phyloP scores from a whole-genome alignment of 257 asterid genomes.

The Scutellaria barbata region DNA sequence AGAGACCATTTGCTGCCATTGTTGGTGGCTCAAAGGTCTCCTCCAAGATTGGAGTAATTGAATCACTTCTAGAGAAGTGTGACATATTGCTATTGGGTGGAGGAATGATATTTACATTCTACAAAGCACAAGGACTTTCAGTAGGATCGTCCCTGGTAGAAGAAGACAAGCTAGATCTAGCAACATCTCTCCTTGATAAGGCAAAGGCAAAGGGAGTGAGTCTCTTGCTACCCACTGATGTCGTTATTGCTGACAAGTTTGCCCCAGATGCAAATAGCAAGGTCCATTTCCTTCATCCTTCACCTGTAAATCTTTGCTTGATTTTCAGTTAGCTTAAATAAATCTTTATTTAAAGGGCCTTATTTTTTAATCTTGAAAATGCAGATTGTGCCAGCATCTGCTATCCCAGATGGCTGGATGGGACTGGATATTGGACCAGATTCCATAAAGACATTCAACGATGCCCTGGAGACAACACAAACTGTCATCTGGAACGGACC shows the following conservation, averaged over 20 bases:
- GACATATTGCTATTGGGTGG: conserved; percentile 82
- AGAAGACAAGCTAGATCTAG: conserved; percentile 90
- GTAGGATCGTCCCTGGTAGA: conserved; percentile 94
- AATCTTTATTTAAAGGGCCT: neutral
- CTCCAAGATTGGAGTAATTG: conserved; percentile 87
- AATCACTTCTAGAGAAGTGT: conserved; percentile 77
- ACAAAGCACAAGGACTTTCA: conserved; percentile 87
- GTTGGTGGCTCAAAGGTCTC: conserved; percentile 97
- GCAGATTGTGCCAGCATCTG: conserved; percentile 77
- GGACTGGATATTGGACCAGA: conserved; percentile 91
- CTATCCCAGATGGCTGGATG: conserved; percentile 92
- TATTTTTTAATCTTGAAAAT: conserved; percentile 17
- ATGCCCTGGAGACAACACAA: conserved; percentile 73
- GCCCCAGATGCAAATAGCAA: conserved; percentile 91
- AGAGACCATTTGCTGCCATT: conserved; percentile 87
- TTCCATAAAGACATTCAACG: conserved; percentile 74
- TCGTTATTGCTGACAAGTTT: conserved; percentile 82
- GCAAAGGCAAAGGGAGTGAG: conserved; percentile 84
- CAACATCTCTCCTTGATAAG: conserved; percentile 70
- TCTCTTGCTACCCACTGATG: conserved; percentile 78
- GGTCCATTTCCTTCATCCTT: conserved; percentile 46
- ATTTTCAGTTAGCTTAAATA: neutral
- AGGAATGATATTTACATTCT: conserved; percentile 92
- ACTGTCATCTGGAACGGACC: conserved; percentile 96
- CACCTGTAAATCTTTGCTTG: neutral